Percentiles rank a stretch among this genome's conserved stretches.
Evolutionary conservation across 2,329 filamentous ascomycete species (phyloP).

Genomic region (Verticillium tricorpus): DNA sequence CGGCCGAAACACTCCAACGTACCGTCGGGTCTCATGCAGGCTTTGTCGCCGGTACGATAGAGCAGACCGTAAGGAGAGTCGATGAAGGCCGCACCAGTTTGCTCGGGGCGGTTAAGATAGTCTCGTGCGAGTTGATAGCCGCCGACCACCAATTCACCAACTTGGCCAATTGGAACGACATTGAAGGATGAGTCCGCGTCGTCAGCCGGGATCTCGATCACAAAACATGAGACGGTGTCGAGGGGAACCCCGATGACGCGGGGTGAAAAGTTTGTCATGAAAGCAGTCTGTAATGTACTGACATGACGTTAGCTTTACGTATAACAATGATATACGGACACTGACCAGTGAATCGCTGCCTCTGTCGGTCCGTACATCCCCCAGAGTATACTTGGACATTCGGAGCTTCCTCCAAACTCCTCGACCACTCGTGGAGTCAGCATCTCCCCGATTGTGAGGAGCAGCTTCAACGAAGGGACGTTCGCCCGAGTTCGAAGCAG

Average conservation of each 20-base stretch:
- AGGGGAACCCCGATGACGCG: conserved; percentile 74
- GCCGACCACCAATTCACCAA: conserved; percentile 78
- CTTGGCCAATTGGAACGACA: conserved; percentile 59
- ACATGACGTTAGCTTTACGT: background rate
- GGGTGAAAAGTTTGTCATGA: conserved; percentile 51
- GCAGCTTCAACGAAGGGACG: conserved; percentile 63
- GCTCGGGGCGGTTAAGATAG: conserved; percentile 76
- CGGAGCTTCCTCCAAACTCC: conserved; percentile 65
- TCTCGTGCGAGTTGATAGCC: conserved; percentile 74
- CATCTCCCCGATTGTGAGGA: conserved; percentile 93
- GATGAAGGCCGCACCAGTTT: conserved; percentile 70
- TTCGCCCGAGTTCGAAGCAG: conserved; percentile 63
- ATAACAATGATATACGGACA: background rate
- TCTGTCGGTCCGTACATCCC: conserved; percentile 96
- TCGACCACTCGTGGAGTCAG: conserved; percentile 70
- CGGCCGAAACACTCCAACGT: conserved; percentile 80
- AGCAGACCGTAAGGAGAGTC: conserved; percentile 62
- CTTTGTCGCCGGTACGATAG: conserved; percentile 85
- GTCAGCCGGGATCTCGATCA: conserved; percentile 49
- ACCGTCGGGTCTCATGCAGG: conserved; percentile 61
- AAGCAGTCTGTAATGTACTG: conserved; percentile 65
- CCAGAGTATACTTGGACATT: conserved; percentile 64
- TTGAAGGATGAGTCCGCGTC: conserved; percentile 28
- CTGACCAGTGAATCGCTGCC: conserved; percentile 77
- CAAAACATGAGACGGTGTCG: conserved; percentile 73